Conservation (phyloP, 139 green algal genomes). For the Haematococcus lacustris region DNA sequence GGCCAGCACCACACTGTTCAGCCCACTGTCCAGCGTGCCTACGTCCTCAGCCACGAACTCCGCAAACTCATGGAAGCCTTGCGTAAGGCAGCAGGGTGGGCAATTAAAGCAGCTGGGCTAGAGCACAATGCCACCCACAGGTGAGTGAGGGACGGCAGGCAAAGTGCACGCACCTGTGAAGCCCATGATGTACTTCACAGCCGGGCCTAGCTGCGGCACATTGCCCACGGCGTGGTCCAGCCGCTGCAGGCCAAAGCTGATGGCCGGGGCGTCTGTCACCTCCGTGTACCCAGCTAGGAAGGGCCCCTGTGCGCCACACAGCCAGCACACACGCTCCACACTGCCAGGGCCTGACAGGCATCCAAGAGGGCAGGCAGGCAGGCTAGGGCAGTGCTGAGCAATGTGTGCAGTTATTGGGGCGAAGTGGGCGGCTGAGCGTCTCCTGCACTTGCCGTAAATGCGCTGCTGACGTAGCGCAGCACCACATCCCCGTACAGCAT, state of each 20-base stretch:
- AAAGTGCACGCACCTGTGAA: too few relatives aligned
- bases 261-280: conserved; percentile 26
- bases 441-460: conserved; percentile 13
- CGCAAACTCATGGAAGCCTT: conserved; percentile 95
- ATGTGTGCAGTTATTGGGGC: too few relatives aligned
- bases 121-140: too few relatives aligned
- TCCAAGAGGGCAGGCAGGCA: too few relatives aligned
- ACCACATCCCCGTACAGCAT: conserved; percentile 92
- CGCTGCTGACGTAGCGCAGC: conserved; percentile 45
- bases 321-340: conserved; percentile 6
- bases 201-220: conserved; percentile 66
- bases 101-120: too few relatives aligned
- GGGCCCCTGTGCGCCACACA: conserved; percentile 39
- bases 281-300: conserved; percentile 76
- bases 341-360: too few relatives aligned
- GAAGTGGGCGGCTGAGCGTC: too few relatives aligned
- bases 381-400: too few relatives aligned
- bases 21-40: conserved; percentile 84
- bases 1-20: conserved; percentile 84
- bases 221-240: conserved; percentile 97
- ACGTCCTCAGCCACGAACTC: conserved; percentile 96
- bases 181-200: conserved; percentile 76
- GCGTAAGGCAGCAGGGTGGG: too few relatives aligned
- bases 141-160: too few relatives aligned
- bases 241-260: conserved; percentile 70